Evolutionary conservation across 306 rosid genomes (phyloP), one percentile per base, ranked within the genome.

Genomic region (Dalbergia cultrata): DNA sequence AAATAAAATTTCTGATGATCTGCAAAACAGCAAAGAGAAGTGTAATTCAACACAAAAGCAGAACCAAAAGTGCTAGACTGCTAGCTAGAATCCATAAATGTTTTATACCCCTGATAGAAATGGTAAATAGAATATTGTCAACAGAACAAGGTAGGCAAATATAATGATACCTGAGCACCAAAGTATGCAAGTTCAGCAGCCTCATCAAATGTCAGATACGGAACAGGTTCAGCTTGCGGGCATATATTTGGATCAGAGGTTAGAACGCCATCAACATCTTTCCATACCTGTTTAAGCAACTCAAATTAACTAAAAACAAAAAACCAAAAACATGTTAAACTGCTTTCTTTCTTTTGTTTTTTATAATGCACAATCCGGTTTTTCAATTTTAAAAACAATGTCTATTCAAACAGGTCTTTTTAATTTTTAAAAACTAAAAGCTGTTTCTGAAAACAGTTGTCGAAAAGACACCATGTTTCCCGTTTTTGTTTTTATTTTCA

Each of bases 121-220:
- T 56, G 65, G 17, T 33, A 70, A n/a, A 52, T 52, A 19, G 61
- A 45, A 61, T 65, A 43, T 49, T 50, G 77, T n/a, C 62, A 79
- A 75, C 53, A 84, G 57, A 82, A 73, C n/a, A 45, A 61, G 57
- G 45, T 58, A 82, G 17, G 68, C 16, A 49, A 78, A 66, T 45
- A 70, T 72, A 70, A 72, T 18, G 19, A 78, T 86, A 94, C 98
- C 97, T 95, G 98, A 79, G 98, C 98, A 86, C 98, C 98, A 83
- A 92, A 95, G 85, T 95, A 92, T 73, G 98, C 98, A 86, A 95
- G 98, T 77, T 95, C 97, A 35, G 98, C 97, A 68, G 98, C 97
- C 90, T 95, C 98, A 18, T 92, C 98, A 81, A 95, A 95, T 65
- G 97, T 95, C 92, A 95, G 88, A 86, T 78, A 87, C 17, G 98